Base-by-base conservation (phyloP, 306 rosid species). In the Vicia faba region DNA sequence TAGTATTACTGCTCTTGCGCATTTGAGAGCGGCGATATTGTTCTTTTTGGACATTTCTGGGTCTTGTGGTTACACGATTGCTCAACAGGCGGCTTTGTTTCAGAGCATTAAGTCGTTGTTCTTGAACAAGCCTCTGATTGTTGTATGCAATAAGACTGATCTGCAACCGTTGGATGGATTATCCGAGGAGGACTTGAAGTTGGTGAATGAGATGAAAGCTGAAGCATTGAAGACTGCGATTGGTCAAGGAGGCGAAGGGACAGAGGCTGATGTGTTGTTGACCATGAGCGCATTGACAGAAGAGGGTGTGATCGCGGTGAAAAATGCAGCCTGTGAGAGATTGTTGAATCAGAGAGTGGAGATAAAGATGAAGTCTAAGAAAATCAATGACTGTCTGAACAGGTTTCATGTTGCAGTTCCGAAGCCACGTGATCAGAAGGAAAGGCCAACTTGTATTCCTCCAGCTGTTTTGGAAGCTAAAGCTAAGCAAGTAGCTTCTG, bases 1-100 rank as follows among this genome's bases (percentile, higher is more conserved):
- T 77, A 85, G 97, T 71, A 91, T 91, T 66, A 88, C 97, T 46
- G 97, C 97, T 53, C 79, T 91, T 18, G 96, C 96, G 7, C 97
- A 91, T 83, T 65, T 88, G 75, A 84, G 97, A 55, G 89, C 97
- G 66, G 97, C 97, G 1, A 88, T 88, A 33, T 62, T 91, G 91
- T 91, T 88, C 78, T 91, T 88, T 83, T 74, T 91, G 76, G 97
- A 91, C 69, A 75, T 91, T 28, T 91, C 97, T 0, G 97, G 95
- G 68, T 88, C 97, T 51, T 91, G 97, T 68, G 96, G 97, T 25
- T 91, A 91, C 64, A 88, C 63, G 75, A 88, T 88, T 77, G 78
- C 95, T 12, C 97, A 88, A 68, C 96, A 91, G 84, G 95, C 95
- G 1, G 88, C 96, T 64, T 81, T 91, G 15, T 91, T 91, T 82